phyloP scores from a whole-genome alignment of 75 land plant genomes.

The Selaginella moellendorffii region DNA sequence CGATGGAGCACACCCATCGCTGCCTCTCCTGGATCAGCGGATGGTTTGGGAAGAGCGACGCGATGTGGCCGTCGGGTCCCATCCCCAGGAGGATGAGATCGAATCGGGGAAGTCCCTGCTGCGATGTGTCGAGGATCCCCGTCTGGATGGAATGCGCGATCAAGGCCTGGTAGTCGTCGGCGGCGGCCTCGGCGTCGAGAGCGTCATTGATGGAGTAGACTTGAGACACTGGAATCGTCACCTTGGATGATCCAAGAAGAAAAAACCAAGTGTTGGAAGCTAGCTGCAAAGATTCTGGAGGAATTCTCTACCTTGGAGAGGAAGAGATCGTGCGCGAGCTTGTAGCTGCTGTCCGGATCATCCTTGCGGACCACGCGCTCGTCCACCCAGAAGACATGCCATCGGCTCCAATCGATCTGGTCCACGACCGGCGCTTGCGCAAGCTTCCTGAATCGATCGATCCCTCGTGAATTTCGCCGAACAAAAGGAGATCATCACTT shows the following conservation, averaged over 20 bases:
- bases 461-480: too few relatives aligned
- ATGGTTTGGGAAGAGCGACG: conserved; percentile 55
- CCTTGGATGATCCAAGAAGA: too few relatives aligned
- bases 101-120: not conserved
- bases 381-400: conserved; percentile 96
- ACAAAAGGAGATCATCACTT: too few relatives aligned
- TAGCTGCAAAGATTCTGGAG: conserved; percentile 7
- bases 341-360: conserved; percentile 70
- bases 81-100: conserved; percentile 48
- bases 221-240: conserved; percentile 34
- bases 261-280: conserved; percentile 55
- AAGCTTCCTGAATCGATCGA: not conserved
- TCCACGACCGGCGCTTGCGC: conserved; percentile 43
- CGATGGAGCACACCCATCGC: conserved; percentile 58
- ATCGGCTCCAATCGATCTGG: conserved; percentile 52
- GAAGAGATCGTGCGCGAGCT: conserved; percentile 39
- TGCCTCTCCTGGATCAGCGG: conserved; percentile 41
- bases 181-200: conserved; percentile 55
- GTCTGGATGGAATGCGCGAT: not conserved
- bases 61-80: conserved; percentile 63
- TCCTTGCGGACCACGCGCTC: conserved; percentile 82
- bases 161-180: conserved; percentile 45
- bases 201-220: conserved; percentile 65
- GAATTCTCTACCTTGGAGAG: conserved; percentile 24
- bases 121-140: not conserved